These are phyloP conservation scores for Alternaria hordeiaustralica DNA, from an alignment of 2,329 filamentous ascomycete genomes.

Conservation along the genomic window DNA sequence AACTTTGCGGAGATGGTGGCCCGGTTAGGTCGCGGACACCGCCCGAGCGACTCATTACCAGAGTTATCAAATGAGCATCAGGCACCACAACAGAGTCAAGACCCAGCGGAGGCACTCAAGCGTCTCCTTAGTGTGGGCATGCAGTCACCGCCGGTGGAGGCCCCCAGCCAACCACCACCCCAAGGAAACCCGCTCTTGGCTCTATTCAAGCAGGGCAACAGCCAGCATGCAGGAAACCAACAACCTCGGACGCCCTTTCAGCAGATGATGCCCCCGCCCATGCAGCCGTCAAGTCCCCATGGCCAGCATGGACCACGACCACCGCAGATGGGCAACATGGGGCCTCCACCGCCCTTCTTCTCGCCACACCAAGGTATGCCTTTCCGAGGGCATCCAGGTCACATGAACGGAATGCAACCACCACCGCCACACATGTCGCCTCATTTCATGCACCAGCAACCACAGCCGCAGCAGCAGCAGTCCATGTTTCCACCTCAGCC, in stretches of 20 bases:
- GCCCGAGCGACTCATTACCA: constrained; percentile 34
- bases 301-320: constrained; percentile 62
- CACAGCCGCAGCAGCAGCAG: constrained; percentile 14
- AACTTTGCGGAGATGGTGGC: constrained; percentile 44
- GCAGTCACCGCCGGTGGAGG: constrained; percentile 44
- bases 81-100: constrained; percentile 35
- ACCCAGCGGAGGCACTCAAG: constrained; percentile 61
- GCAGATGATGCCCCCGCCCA: constrained; percentile 57
- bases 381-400: constrained; percentile 29
- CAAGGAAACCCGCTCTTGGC: constrained; percentile 60
- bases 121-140: constrained; percentile 55
- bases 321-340: constrained; percentile 56
- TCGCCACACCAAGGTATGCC: constrained; percentile 48
- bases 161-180: constrained; percentile 26
- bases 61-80: constrained; percentile 38
- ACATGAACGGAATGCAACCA: constrained; percentile 30
- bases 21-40: constrained; percentile 35
- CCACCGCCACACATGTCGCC: constrained; percentile 32
- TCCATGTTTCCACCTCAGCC: constrained; percentile 17
- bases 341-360: constrained; percentile 59
- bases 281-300: constrained; percentile 62
- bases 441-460: constrained; percentile 19
- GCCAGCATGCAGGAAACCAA: constrained; percentile 16
- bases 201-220: constrained; percentile 54
- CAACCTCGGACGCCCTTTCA: constrained; percentile 60